These are phyloP conservation scores for Colletotrichum destructivum DNA, from an alignment of 2,329 filamentous ascomycete species.

Conservation along the genomic window DNA sequence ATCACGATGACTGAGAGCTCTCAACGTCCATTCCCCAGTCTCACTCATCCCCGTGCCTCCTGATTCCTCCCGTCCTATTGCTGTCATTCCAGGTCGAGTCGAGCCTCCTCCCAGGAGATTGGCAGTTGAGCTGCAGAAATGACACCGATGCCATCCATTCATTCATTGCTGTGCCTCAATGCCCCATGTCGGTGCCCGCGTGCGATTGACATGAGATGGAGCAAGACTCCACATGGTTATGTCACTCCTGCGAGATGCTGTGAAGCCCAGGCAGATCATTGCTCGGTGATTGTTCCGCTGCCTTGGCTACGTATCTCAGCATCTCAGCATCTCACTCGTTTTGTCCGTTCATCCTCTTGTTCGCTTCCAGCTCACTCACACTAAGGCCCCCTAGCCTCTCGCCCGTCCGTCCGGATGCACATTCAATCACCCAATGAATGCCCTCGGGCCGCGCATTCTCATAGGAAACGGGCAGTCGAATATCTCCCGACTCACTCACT, in stretches of 20 bases:
- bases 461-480: neutral
- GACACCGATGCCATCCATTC: no score
- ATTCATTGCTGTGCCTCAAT: neutral
- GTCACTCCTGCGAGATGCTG: slow-evolving; percentile 35
- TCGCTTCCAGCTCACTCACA: neutral
- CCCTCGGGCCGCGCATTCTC: neutral
- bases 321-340: neutral
- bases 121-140: neutral
- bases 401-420: no score
- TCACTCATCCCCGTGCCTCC: neutral
- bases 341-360: slow-evolving; percentile 14
- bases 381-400: neutral
- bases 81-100: neutral
- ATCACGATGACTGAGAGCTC: no score
- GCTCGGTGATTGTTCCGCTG: neutral
- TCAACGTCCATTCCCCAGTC: neutral
- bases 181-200: slow-evolving; percentile 12
- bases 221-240: slow-evolving; percentile 29
- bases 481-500: neutral
- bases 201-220: slow-evolving; percentile 5
- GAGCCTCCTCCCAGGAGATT: neutral
- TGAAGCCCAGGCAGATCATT: neutral
- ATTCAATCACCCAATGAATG: neutral
- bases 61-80: neutral
- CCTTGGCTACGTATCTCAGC: neutral